A percentile compares a stretch with the other conserved stretches of the same genome.
Evolutionary conservation across 768 basidiomycete genomes (phyloP).

Genomic region (Lentinula sp.): DNA sequence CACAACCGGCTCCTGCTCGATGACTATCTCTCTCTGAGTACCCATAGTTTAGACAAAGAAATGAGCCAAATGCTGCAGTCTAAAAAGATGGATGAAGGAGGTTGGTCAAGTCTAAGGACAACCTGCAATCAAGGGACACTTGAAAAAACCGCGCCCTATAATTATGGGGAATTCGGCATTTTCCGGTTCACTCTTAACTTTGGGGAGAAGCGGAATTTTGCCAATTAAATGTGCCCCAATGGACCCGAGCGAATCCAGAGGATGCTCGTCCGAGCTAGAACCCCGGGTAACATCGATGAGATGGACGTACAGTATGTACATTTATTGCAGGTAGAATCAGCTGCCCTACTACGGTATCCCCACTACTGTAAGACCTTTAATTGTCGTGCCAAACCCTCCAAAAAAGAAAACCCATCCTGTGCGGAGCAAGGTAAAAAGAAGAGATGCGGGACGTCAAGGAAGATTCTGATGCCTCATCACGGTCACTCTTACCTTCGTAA

Average conservation of each 20-base stretch:
- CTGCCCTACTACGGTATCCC: neutral
- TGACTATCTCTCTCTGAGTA: conserved; percentile 11
- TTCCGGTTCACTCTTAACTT: neutral
- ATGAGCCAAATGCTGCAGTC: neutral
- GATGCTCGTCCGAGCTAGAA: neutral
- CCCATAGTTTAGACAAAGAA: neutral
- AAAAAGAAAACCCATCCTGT: conserved; percentile 62
- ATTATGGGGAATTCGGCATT: conserved; percentile 4
- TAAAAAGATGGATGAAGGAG: conserved; percentile 8
- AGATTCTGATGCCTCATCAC: neutral
- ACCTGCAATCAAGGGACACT: neutral
- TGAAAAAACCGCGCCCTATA: neutral
- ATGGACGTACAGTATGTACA: neutral
- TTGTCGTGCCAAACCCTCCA: conserved; percentile 53
- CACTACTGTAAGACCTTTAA: conserved; percentile 35
- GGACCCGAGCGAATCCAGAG: neutral
- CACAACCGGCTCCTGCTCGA: conserved; percentile 53
- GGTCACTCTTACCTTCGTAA: conserved; percentile 50
- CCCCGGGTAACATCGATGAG: conserved; percentile 2
- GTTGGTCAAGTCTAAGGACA: conserved; percentile 8
- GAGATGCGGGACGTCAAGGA: neutral
- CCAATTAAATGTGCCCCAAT: neutral
- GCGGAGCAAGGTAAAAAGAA: neutral
- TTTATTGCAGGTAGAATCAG: neutral
- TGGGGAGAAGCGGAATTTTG: neutral